These are phyloP conservation scores for Incumbomyces delicatus DNA, from an alignment of 2,329 filamentous ascomycete genomes.

Conservation along the genomic window DNA sequence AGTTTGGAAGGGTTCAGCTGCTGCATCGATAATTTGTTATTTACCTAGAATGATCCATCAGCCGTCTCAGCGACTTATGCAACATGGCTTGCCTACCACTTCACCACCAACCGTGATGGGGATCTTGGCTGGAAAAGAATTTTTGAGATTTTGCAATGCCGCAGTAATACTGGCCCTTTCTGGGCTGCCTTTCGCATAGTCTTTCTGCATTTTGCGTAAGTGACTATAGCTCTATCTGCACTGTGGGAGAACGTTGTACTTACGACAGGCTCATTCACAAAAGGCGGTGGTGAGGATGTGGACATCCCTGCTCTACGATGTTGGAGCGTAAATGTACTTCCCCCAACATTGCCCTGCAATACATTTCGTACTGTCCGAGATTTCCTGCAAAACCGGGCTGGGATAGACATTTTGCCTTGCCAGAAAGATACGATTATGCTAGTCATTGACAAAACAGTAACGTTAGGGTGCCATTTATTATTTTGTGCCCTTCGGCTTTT, in stretches of 20 bases:
- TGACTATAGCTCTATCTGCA: not conserved
- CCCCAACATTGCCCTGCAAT: too few relatives aligned
- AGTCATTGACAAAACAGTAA: too few relatives aligned
- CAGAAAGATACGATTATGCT: too few relatives aligned
- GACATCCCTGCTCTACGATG: too few relatives aligned
- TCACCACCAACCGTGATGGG: slow-evolving; percentile 11
- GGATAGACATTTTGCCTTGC: too few relatives aligned
- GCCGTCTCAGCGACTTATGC: not conserved
- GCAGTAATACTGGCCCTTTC: slow-evolving; percentile 26
- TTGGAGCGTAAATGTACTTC: too few relatives aligned
- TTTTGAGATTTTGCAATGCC: slow-evolving; percentile 23
- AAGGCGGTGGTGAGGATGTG: not conserved
- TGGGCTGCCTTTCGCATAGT: slow-evolving; percentile 22
- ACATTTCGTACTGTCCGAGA: too few relatives aligned
- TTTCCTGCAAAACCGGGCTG: too few relatives aligned
- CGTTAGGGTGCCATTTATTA: too few relatives aligned
- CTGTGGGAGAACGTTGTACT: not conserved
- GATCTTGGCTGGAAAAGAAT: slow-evolving; percentile 26
- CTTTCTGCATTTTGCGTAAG: not conserved
- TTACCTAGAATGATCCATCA: not conserved
- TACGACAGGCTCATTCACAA: slow-evolving; percentile 5
- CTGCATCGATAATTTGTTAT: not conserved
- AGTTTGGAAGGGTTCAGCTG: slow-evolving; percentile 27
- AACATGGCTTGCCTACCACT: not conserved
- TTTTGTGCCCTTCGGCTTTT: too few relatives aligned